Percentiles rank a stretch among this genome's conserved stretches.
These are phyloP conservation scores for Colletotrichum viniferum DNA, from an alignment of 2,329 filamentous ascomycete species.

Conservation along the genomic window DNA sequence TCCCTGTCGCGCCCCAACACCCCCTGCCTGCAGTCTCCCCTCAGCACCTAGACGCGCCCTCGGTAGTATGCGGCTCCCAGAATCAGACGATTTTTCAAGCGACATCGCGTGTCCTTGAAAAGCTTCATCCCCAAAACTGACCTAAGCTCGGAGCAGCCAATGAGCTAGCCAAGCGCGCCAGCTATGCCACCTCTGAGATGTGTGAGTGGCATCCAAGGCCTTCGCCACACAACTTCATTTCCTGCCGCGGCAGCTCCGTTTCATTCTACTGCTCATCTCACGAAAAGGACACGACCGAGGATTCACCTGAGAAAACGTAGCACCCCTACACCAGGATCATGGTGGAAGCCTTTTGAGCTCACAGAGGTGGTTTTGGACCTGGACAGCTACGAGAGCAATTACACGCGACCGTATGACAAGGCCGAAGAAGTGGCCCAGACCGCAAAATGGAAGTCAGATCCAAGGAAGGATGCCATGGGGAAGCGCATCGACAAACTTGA, in stretches of 20 bases:
- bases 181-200: background rate
- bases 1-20: conserved; percentile 5
- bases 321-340: background rate
- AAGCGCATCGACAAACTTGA: conserved; percentile 34
- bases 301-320: conserved; percentile 3
- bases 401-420: conserved; percentile 46
- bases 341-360: conserved; percentile 31
- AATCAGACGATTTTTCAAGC: conserved; percentile 9
- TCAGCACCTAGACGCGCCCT: background rate
- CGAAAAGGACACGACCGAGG: background rate
- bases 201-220: background rate
- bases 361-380: conserved; percentile 54
- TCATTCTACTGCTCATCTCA: background rate
- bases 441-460: conserved; percentile 32
- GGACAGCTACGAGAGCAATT: conserved; percentile 48
- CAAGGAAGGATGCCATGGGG: conserved; percentile 26
- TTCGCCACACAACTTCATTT: background rate
- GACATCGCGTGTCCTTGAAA: background rate
- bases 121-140: background rate
- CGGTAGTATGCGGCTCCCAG: conserved; percentile 3
- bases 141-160: background rate
- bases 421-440: conserved; percentile 36
- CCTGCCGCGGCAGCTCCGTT: background rate
- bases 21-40: background rate
- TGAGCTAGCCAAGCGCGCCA: background rate